Base-by-base conservation (phyloP, 768 basidiomycete genomes). In the Lactifluus subvellereus region DNA sequence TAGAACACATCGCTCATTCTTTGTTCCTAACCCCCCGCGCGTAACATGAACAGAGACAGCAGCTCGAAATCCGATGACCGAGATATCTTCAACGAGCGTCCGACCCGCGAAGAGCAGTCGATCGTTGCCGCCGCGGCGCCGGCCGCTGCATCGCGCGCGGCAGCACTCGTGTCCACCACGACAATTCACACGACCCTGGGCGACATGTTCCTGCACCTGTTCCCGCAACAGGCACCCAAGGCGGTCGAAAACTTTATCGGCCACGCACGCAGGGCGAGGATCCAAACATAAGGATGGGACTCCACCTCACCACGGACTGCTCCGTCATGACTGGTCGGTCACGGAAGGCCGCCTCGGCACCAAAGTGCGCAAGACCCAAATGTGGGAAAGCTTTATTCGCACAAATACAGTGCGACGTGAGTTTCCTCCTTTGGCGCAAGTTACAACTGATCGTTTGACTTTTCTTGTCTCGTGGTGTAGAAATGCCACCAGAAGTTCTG, bases 41-140 rank as follows among this genome's bases (percentile, higher is more conserved):
- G 27, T 0, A 2, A 2, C 10, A 14, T 49, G 9, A 27, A 27
- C 71, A 94, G 91, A 72, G 92, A 95, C 67, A 86, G 81, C 71
- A 49, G 52, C 9, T 59, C 62, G 37, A 94, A 91, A 74, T 83
- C 84, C 1, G 85, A 84, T 35, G 96, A 98, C 67, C 87, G 97
- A 60, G 97, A 99, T 69, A 87, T 99, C 59, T 98, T 98, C 83
- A 99, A 99, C 74, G 97, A 99, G 75, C 83, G 89, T 51, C 97
- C 97, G 3, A 98, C 96, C 1, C 84, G 94, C 55, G 97, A 98
- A 72, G 97, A 99, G 71, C 94, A 94, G 72, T 88, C 84, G 35
- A 84, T 95, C 53, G 94, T 93, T 3, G 74, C 87, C 2, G 27
- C 27, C 27, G 27, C 27, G 27, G 27, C 27, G 27, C 27, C 27